These are phyloP conservation scores for Didymella keratinophila DNA, from an alignment of 2,329 filamentous ascomycete genomes.

Conservation along the genomic window DNA sequence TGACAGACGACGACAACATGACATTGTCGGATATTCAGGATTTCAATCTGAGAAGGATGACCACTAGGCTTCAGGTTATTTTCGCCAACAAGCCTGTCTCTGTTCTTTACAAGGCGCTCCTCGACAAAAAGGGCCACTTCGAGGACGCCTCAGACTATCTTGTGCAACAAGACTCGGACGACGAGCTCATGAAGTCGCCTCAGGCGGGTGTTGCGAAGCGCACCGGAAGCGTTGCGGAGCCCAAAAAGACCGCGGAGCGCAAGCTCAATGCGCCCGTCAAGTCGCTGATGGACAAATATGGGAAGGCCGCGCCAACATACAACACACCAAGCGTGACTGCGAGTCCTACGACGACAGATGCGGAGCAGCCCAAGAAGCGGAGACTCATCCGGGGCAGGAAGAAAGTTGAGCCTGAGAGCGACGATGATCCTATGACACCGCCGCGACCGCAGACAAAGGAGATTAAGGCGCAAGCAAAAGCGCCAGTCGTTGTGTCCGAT, in stretches of 20 bases:
- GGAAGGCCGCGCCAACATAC: conserved; percentile 33
- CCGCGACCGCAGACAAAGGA: conserved; percentile 30
- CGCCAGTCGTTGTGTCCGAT: conserved; percentile 30
- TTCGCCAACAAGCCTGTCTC: conserved; percentile 57
- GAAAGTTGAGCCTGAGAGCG: conserved; percentile 37
- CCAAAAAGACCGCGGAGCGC: conserved; percentile 62
- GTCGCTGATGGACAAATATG: conserved; percentile 66
- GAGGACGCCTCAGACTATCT: conserved; percentile 58
- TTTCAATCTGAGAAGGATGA: conserved; percentile 57
- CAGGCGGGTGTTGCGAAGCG: conserved; percentile 33
- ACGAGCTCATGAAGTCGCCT: conserved; percentile 47
- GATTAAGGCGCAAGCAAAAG: conserved; percentile 16
- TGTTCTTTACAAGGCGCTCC: conserved; percentile 60
- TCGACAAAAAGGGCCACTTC: conserved; percentile 60
- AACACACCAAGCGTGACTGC: conserved; percentile 23
- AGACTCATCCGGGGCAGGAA: conserved; percentile 62
- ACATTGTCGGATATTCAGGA: conserved; percentile 53
- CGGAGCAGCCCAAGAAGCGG: conserved; percentile 41
- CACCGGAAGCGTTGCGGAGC: conserved; percentile 26
- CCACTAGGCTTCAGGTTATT: conserved; percentile 61
- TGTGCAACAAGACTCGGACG: conserved; percentile 34
- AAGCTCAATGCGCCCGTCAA: conserved; percentile 62
- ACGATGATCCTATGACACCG: conserved; percentile 27
- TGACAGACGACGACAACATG: conserved; percentile 30
- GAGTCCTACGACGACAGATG: conserved; percentile 23